phyloP scores from a whole-genome alignment of 1,284 basidiomycete genomes.

The Sparassis latifolia region DNA sequence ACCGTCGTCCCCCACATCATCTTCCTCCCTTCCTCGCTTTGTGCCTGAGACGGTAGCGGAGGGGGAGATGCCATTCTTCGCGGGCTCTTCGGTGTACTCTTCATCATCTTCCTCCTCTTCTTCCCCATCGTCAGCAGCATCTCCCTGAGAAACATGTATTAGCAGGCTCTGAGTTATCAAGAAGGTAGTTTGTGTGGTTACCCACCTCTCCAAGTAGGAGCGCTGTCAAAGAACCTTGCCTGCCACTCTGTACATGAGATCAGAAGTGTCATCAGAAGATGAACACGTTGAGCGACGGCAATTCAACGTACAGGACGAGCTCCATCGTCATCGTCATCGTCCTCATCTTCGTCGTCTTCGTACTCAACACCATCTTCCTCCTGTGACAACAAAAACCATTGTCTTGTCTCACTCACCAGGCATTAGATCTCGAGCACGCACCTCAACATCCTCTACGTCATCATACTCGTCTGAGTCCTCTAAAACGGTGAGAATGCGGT shows the following conservation, averaged over 20 bases:
- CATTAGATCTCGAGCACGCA: not conserved
- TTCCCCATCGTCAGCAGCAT: constrained; percentile 10
- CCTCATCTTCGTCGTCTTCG: constrained; percentile 18
- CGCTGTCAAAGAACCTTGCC: constrained; percentile 16
- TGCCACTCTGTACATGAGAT: constrained; percentile 7
- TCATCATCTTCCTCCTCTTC: constrained; percentile 31
- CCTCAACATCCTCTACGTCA: constrained; percentile 16
- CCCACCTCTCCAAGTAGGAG: constrained; percentile 17
- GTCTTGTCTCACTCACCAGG: not conserved
- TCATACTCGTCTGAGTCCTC: constrained; percentile 27
- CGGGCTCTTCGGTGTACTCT: constrained; percentile 26
- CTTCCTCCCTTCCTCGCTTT: constrained; percentile 34
- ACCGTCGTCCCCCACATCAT: constrained; percentile 26
- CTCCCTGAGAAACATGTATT: not conserved
- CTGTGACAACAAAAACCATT: not conserved
- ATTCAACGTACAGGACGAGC: constrained; percentile 9
- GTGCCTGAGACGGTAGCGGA: constrained; percentile 18
- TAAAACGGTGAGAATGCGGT: constrained; percentile 4
- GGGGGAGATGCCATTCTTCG: constrained; percentile 16
- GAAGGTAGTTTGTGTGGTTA: not conserved
- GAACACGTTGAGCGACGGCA: not conserved
- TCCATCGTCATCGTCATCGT: constrained; percentile 16
- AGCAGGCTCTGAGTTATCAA: not conserved
- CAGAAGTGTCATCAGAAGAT: not conserved
- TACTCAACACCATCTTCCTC: constrained; percentile 12